phyloP scores from a whole-genome alignment of 2,329 filamentous ascomycete species.

The Endothia cerciana region DNA sequence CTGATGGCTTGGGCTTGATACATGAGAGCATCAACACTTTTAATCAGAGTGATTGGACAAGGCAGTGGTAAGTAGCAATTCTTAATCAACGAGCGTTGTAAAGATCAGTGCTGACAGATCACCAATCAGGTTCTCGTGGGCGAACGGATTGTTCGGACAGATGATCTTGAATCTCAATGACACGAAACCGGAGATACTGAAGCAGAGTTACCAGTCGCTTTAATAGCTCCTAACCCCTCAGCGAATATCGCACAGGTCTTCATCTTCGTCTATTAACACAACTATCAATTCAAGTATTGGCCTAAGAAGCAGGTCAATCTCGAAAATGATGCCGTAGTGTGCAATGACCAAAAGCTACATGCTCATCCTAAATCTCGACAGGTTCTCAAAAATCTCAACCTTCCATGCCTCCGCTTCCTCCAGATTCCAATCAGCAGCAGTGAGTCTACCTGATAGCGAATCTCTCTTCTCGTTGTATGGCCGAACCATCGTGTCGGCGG shows the following conservation, averaged over 20 bases:
- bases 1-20: slow-evolving; percentile 73
- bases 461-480: slow-evolving; percentile 45
- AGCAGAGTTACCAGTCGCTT: slow-evolving; percentile 42
- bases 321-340: neutral
- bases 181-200: slow-evolving; percentile 63
- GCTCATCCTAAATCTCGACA: slow-evolving; percentile 28
- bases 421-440: slow-evolving; percentile 53
- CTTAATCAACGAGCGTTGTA: neutral
- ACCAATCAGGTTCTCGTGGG: slow-evolving; percentile 80
- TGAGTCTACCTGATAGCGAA: slow-evolving; percentile 51
- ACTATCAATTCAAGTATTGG: too few species aligned
- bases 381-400: slow-evolving; percentile 44
- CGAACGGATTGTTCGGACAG: slow-evolving; percentile 87
- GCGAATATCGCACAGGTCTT: neutral
- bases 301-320: neutral
- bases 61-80: slow-evolving; percentile 44
- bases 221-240: neutral
- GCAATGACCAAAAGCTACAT: neutral
- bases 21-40: slow-evolving; percentile 80
- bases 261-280: neutral
- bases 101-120: slow-evolving; percentile 18
- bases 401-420: slow-evolving; percentile 46
- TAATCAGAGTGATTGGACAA: slow-evolving; percentile 49
- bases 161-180: slow-evolving; percentile 75
- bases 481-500: slow-evolving; percentile 49